Evolutionary conservation across 768 basidiomycete genomes (phyloP), one percentile per base, ranked within the genome.

Genomic region (Boletus reticulatus): DNA sequence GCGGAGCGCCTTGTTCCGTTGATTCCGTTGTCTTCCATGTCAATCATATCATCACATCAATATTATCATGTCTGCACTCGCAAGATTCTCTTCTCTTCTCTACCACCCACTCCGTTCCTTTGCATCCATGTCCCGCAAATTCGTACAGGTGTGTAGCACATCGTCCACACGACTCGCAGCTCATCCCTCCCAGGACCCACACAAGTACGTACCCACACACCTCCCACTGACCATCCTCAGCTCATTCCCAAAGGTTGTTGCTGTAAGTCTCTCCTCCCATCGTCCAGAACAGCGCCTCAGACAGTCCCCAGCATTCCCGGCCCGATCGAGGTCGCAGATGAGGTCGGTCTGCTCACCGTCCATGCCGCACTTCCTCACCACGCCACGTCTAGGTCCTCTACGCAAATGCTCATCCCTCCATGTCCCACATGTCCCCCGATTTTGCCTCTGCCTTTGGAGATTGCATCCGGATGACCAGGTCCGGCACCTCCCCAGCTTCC

Each of bases 371-470:
- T 27, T 19, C 34, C 51, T 47, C 31, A 44, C 19, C 34, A 13
- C 16, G 16, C 20, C 24, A 14, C 36, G 20, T 43, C 52, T 62
- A 89, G 81, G 94, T 98, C 56, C 86, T 98, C 62, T 86, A 78
- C 64, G 94, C 94, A 65, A 98, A 98, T 78, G 96, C 97, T 0
- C 92, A 91, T 63, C 93, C 94, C 0, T 84, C 87, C 51, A 80
- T 94, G 79, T 90, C 89, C 50, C 95, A 98, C 71, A 84, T 94
- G 63, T 89, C 92, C 27, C 82, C 86, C 13, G 94, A 92, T 32
- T 98, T 99, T 70, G 81, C 92, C 37, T 82, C 87, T 19, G 83
- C 92, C 52, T 92, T 98, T 60, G 91, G 92, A 34, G 90, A 96
- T 64, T 89, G 87, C 71, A 82, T 98, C 60, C 84, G 88, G 49